Percentiles rank a stretch among this genome's conserved stretches.
These are phyloP conservation scores for Pythium plurisporium DNA, from an alignment of 352 stramenopile species.

Conservation along the genomic window DNA sequence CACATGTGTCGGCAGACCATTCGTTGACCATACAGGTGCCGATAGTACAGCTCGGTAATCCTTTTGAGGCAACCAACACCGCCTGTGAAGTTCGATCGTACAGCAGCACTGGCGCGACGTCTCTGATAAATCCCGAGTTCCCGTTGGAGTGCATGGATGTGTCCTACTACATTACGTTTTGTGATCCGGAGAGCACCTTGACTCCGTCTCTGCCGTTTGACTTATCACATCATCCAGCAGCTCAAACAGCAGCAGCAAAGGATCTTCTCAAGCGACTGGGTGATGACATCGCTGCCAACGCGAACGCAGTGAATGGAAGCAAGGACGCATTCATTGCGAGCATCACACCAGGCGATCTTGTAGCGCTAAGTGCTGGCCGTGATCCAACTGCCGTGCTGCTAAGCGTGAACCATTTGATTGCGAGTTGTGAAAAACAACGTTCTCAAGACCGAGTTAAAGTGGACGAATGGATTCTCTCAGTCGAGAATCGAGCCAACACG, in stretches of 20 bases:
- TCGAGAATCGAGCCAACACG: slow-evolving; percentile 54
- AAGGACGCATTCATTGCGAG: slow-evolving; percentile 73
- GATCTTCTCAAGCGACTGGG: slow-evolving; percentile 90
- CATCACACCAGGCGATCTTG: slow-evolving; percentile 49
- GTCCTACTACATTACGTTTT: slow-evolving; percentile 67
- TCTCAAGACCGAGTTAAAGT: slow-evolving; percentile 48
- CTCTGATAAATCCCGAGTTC: slow-evolving; percentile 67
- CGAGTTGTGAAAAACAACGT: slow-evolving; percentile 47
- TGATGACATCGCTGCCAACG: slow-evolving; percentile 90
- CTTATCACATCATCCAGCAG: slow-evolving; percentile 81
- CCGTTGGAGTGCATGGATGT: slow-evolving; percentile 69
- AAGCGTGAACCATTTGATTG: slow-evolving; percentile 46
- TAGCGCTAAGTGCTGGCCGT: slow-evolving; percentile 12
- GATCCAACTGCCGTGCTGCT: slow-evolving; percentile 12
- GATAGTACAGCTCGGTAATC: slow-evolving; percentile 12
- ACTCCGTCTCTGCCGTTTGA: slow-evolving; percentile 88
- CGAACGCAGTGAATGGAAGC: slow-evolving; percentile 59
- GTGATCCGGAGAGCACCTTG: slow-evolving; percentile 53
- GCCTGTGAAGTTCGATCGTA: slow-evolving; percentile 60
- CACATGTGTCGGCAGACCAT: slow-evolving; percentile 42
- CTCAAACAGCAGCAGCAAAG: slow-evolving; percentile 92
- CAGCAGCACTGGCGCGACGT: slow-evolving; percentile 11
- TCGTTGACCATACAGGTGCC: slow-evolving; percentile 14
- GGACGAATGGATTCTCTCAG: slow-evolving; percentile 39
- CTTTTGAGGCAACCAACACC: slow-evolving; percentile 73